Percentiles rank a stretch among this genome's conserved stretches.
Evolutionary conservation across 2,329 filamentous ascomycete genomes (phyloP).

Genomic region (Aureobasidium musti): DNA sequence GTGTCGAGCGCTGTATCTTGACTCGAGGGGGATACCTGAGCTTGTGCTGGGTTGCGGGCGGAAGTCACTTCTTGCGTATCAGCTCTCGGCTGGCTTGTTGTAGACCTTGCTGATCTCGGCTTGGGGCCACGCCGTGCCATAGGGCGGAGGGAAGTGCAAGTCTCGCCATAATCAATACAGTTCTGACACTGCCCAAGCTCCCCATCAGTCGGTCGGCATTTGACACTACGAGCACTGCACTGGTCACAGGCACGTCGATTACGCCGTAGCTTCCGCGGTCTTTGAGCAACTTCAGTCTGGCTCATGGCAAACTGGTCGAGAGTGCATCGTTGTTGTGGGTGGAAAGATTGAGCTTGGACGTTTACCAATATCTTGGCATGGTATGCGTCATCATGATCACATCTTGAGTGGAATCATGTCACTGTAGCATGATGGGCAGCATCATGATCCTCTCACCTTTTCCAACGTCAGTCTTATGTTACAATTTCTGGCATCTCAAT

Average conservation of each 20-base stretch:
- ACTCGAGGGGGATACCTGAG: conserved; percentile 4
- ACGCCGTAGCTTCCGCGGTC: conserved; percentile 31
- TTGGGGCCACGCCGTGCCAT: conserved; percentile 41
- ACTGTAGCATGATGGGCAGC: background rate
- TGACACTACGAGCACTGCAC: conserved; percentile 50
- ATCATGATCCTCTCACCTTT: background rate
- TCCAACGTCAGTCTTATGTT: background rate
- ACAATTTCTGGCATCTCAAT: background rate
- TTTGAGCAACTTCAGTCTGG: background rate
- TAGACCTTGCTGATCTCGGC: background rate
- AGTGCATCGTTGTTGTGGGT: background rate
- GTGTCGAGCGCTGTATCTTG: conserved; percentile 33
- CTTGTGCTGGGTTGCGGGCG: background rate
- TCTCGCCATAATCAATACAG: conserved; percentile 52
- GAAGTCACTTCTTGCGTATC: background rate
- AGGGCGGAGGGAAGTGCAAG: conserved; percentile 53
- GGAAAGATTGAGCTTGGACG: conserved; percentile 8
- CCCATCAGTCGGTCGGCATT: conserved; percentile 49
- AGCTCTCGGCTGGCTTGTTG: background rate
- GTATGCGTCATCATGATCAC: conserved; percentile 1
- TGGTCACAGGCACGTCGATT: conserved; percentile 44
- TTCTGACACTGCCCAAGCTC: conserved; percentile 52
- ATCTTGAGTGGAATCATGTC: background rate
- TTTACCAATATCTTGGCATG: background rate
- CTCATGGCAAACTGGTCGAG: conserved; percentile 5